Conservation (phyloP, 2,329 filamentous ascomycete species). For the Nemania serpens region DNA sequence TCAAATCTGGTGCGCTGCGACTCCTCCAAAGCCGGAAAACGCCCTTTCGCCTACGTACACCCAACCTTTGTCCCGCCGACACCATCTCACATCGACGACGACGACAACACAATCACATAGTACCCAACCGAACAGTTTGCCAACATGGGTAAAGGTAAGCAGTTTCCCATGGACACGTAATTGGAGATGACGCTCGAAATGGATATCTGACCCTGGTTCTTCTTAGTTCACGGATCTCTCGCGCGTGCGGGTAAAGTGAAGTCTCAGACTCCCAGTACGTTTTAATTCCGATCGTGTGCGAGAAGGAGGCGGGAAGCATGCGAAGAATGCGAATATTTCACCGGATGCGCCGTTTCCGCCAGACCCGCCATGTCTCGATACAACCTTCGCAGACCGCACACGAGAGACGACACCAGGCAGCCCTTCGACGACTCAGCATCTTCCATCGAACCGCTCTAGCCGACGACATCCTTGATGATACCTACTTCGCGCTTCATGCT, state of each 20-base stretch:
- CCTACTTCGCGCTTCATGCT: constrained; percentile 3
- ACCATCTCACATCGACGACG: neutral
- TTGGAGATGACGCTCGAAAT: neutral
- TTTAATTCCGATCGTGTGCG: neutral
- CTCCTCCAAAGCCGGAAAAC: constrained; percentile 15
- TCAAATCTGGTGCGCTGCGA: constrained; percentile 13
- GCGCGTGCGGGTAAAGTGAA: constrained; percentile 90
- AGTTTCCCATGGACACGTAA: neutral
- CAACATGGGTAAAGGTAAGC: constrained; percentile 45
- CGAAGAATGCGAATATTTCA: neutral
- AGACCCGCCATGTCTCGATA: neutral
- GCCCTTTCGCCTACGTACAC: constrained; percentile 8
- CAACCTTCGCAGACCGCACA: neutral
- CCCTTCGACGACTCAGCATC: too few relatives aligned
- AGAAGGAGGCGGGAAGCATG: neutral
- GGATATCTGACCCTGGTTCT: neutral
- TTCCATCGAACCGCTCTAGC: neutral
- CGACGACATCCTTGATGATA: neutral
- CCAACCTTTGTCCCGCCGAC: constrained; percentile 8
- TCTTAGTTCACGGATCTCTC: constrained; percentile 60
- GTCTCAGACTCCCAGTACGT: constrained; percentile 88
- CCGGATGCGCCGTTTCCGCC: neutral
- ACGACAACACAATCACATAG: constrained; percentile 28
- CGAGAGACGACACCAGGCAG: too few relatives aligned
- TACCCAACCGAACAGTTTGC: constrained; percentile 32